Evolutionary conservation across 1,284 basidiomycete species (phyloP).

Genomic region (Melampsora larici-populina): DNA sequence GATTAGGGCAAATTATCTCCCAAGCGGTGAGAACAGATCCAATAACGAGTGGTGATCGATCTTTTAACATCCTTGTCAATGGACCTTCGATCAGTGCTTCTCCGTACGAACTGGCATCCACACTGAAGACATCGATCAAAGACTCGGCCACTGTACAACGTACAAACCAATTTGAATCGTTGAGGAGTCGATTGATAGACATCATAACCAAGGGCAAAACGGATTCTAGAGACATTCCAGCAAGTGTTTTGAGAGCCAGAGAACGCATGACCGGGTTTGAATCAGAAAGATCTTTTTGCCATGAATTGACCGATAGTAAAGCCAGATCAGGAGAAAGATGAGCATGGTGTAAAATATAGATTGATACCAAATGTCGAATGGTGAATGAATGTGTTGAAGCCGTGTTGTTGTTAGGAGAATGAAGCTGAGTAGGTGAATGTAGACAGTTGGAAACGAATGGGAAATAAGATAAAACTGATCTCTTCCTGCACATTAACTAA

Average conservation of each 20-base stretch:
- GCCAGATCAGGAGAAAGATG: slow-evolving; percentile 89
- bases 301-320: slow-evolving; percentile 94
- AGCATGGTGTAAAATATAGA: slow-evolving; percentile 90
- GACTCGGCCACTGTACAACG: slow-evolving; percentile 48
- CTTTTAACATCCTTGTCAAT: slow-evolving; percentile 66
- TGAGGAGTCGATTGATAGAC: slow-evolving; percentile 46
- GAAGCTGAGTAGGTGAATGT: slow-evolving; percentile 12
- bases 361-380: slow-evolving; percentile 95
- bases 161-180: slow-evolving; percentile 51
- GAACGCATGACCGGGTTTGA: slow-evolving; percentile 71
- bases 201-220: slow-evolving; percentile 51
- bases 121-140: slow-evolving; percentile 42
- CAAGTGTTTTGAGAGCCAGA: slow-evolving; percentile 49
- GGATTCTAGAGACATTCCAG: slow-evolving; percentile 48
- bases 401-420: slow-evolving; percentile 82
- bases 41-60: slow-evolving; percentile 80
- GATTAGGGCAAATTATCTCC: slow-evolving; percentile 73
- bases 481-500: slow-evolving; percentile 31
- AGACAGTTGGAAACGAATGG: slow-evolving; percentile 14
- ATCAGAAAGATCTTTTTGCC: slow-evolving; percentile 93
- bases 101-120: slow-evolving; percentile 24
- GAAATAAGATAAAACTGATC: slow-evolving; percentile 43
- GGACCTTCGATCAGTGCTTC: slow-evolving; percentile 38
- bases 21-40: slow-evolving; percentile 83
- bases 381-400: slow-evolving; percentile 82